These are phyloP conservation scores for Dendryphion nanum DNA, from an alignment of 2,329 filamentous ascomycete genomes.

Conservation along the genomic window DNA sequence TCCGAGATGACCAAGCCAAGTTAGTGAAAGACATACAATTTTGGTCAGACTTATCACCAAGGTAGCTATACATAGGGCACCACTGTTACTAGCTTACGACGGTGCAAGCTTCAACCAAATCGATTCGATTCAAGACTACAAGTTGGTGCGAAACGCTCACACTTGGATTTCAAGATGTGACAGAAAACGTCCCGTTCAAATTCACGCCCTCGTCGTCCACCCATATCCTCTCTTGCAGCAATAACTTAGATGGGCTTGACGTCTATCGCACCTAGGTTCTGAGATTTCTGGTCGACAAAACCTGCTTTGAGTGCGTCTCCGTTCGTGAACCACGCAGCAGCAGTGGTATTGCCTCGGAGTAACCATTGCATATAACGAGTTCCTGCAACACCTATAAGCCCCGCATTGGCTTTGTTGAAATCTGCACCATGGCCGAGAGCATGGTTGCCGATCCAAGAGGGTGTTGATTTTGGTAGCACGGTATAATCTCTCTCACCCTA, in stretches of 20 bases:
- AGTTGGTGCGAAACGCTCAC: too few species aligned
- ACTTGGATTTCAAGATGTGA: too few species aligned
- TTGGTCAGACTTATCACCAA: too few species aligned
- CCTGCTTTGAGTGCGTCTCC: not conserved
- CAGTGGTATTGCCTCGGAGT: not conserved
- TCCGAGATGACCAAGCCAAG: too few species aligned
- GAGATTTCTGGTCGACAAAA: not conserved
- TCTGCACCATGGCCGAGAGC: not conserved
- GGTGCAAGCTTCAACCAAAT: too few species aligned
- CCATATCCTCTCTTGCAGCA: too few species aligned
- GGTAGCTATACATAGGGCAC: too few species aligned
- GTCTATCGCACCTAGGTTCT: not conserved
- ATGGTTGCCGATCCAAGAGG: not conserved
- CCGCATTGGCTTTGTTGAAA: not conserved
- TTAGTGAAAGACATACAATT: too few species aligned
- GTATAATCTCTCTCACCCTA: not conserved
- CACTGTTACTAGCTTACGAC: too few species aligned
- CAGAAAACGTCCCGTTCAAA: too few species aligned
- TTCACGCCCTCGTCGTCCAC: too few species aligned
- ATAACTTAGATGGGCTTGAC: not conserved
- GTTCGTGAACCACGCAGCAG: not conserved
- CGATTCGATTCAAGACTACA: too few species aligned
- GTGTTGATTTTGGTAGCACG: not conserved
- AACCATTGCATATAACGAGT: not conserved
- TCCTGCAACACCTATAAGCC: not conserved